Evolutionary conservation across 345 rosid species (phyloP).

Genomic region (Gossypium australe): DNA sequence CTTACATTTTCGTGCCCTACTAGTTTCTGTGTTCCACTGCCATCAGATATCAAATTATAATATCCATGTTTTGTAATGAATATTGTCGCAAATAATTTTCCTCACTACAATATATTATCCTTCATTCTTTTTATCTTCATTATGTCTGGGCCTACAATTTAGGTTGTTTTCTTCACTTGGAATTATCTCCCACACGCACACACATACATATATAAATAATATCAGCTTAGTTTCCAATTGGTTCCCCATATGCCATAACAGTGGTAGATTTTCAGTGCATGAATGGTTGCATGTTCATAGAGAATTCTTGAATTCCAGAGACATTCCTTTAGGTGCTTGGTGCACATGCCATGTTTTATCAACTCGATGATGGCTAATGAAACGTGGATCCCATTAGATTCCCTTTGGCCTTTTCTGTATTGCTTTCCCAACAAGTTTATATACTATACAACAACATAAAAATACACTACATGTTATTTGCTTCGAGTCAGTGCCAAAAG

Average conservation of each 20-base stretch:
- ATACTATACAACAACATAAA: background rate
- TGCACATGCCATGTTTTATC: constrained; percentile 7
- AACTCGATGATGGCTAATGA: background rate
- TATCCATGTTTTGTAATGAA: background rate
- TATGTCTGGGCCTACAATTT: background rate
- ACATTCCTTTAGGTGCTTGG: constrained; percentile 10
- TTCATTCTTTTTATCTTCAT: background rate
- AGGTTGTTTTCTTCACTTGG: background rate
- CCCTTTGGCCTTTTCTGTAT: background rate
- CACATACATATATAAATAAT: background rate
- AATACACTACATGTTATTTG: background rate
- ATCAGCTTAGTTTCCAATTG: background rate
- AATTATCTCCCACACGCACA: background rate
- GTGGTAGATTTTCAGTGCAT: constrained; percentile 1
- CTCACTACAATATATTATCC: background rate
- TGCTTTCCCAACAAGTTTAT: background rate
- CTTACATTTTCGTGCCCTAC: background rate
- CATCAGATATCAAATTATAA: background rate
- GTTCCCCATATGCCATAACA: background rate
- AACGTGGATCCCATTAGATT: background rate
- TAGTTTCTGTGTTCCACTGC: background rate
- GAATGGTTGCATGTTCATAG: background rate
- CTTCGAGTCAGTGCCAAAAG: background rate
- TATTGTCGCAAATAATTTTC: background rate
- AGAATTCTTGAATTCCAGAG: background rate